Evolutionary conservation across 352 stramenopile genomes (phyloP), one percentile per base, ranked within the genome.

Genomic region (Pythium insidiosum): DNA sequence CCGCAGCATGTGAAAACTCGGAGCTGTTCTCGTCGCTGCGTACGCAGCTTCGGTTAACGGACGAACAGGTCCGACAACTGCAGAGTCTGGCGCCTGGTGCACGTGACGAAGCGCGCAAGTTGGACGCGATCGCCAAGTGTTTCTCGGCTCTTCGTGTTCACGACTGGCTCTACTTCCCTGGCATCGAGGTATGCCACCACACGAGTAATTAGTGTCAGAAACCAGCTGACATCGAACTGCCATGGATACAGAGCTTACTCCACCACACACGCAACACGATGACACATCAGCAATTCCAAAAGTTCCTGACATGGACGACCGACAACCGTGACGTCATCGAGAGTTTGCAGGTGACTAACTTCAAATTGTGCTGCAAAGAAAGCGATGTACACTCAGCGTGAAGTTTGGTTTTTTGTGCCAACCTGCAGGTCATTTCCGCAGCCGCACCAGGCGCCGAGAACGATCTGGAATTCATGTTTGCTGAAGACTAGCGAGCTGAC

Each of bases 51-150:
- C 58, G 72, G 18, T 75, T 94, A 29, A 82, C 78, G 15, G 50
- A 71, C 10, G 73, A 86, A 18, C 81, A 94, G 46, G 87, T 72
- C 30, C 68, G 63, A 25, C 67, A 64, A 13, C 54, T 94, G 12
- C 58, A 72, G 16, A 66, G 50, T 25, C 45, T 90, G 38, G 56
- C 58, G 11, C 38, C 54, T 5, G 47, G 65, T 18, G 67, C 79
- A 3, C 76, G 64, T 15, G 68, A 90, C 26, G 81, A 94, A 56
- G 58, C 73, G 23, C 65, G 63, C 15, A 85, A 90, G 43, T 63
- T 94, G 6, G 75, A 88, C 21, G 80, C 70, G 2, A 90, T 94
- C 40, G 63, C 64, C n/a, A 94, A 94, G 45, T 94, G 81, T 35
- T 94, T 94, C 40, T 81, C 81, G 7, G 75, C 80, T 16, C 46